Conservation (phyloP, 768 basidiomycete genomes). For the Xerocomellus chrysenteron region DNA sequence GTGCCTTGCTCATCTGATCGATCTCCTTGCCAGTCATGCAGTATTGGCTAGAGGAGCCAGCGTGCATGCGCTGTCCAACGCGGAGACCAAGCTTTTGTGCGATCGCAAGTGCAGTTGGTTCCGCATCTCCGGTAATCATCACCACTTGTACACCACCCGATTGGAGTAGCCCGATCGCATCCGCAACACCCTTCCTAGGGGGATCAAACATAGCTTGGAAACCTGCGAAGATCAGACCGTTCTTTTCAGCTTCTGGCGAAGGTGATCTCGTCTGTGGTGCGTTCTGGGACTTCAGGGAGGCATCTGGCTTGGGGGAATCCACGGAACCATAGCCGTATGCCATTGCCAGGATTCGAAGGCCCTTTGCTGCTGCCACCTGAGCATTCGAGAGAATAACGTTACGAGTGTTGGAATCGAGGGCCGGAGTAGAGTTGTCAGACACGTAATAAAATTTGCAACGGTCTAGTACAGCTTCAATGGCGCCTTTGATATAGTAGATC, state of each 20-base stretch:
- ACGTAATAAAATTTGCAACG: constrained; percentile 90
- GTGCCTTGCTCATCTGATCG: constrained; percentile 77
- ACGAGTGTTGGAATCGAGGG: constrained; percentile 66
- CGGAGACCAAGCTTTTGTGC: constrained; percentile 82
- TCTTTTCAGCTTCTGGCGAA: constrained; percentile 36
- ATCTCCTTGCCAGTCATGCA: constrained; percentile 82
- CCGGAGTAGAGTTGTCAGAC: constrained; percentile 83
- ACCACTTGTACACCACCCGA: constrained; percentile 91
- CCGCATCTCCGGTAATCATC: constrained; percentile 97
- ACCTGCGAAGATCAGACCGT: constrained; percentile 82
- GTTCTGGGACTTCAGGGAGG: constrained; percentile 20
- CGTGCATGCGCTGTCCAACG: constrained; percentile 47
- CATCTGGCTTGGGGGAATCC: constrained; percentile 34
- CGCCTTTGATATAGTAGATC: constrained; percentile 89
- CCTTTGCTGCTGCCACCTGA: constrained; percentile 65
- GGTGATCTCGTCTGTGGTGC: constrained; percentile 30
- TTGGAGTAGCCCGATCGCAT: constrained; percentile 79
- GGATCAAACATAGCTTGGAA: constrained; percentile 97
- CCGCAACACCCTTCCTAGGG: constrained; percentile 89
- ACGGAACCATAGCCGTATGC: constrained; percentile 78
- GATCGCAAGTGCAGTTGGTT: constrained; percentile 86
- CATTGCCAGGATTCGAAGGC: constrained; percentile 88
- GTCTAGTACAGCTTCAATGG: constrained; percentile 83
- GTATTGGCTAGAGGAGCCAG: constrained; percentile 32
- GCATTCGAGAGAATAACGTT: constrained; percentile 71